A percentile compares a stretch with the other conserved stretches of the same genome.
These are phyloP conservation scores for Murraya paniculata DNA, from an alignment of 345 rosid species.

Conservation along the genomic window DNA sequence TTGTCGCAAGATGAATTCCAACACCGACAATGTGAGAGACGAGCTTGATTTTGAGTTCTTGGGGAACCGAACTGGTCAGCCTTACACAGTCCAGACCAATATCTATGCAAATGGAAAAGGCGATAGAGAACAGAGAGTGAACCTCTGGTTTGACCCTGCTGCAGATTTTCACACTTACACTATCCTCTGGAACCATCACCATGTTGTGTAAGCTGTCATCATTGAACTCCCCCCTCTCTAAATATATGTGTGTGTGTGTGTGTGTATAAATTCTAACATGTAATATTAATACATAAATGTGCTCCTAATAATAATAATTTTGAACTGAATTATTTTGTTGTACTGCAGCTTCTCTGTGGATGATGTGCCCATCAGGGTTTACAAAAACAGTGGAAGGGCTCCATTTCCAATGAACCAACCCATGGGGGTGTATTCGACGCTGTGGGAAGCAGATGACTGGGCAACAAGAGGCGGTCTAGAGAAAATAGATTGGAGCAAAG, in stretches of 20 bases:
- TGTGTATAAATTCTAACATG: too few relatives aligned
- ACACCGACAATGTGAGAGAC: conserved; percentile 62
- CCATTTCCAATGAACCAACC: conserved; percentile 75
- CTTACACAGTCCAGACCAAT: conserved; percentile 91
- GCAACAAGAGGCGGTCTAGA: conserved; percentile 96
- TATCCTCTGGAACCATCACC: conserved; percentile 73
- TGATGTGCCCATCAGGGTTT: conserved; percentile 81
- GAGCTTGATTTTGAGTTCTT: conserved; percentile 92
- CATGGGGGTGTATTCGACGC: conserved; percentile 84
- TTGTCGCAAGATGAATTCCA: conserved; percentile 66
- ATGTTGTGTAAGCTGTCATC: conserved; percentile 54
- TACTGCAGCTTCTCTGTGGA: conserved; percentile 67
- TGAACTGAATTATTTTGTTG: neutral
- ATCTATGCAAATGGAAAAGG: conserved; percentile 91
- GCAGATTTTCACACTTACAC: conserved; percentile 67
- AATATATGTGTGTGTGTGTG: too few relatives aligned
- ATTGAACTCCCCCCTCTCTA: neutral
- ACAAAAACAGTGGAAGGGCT: conserved; percentile 67
- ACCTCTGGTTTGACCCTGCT: conserved; percentile 94
- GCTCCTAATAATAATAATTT: neutral
- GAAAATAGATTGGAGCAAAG: conserved; percentile 87
- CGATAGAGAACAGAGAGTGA: conserved; percentile 80
- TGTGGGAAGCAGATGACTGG: conserved; percentile 99
- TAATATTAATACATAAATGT: too few relatives aligned
- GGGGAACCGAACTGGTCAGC: conserved; percentile 86